These are phyloP conservation scores for Fusarium concolor DNA, from an alignment of 2,329 filamentous ascomycete genomes.

Conservation along the genomic window DNA sequence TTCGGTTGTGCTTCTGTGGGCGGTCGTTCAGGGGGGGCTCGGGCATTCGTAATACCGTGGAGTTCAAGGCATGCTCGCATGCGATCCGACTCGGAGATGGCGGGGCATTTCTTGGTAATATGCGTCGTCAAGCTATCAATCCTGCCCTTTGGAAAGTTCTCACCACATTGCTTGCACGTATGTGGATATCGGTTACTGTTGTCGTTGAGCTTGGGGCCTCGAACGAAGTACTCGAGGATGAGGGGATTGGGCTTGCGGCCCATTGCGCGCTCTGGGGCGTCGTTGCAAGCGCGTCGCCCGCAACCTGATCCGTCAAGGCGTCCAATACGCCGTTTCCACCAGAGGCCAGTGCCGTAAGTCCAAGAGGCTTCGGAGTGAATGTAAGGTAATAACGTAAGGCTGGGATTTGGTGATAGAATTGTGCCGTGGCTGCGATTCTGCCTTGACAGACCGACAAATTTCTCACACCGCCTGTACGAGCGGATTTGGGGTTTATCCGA, in stretches of 20 bases:
- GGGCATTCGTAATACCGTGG: constrained; percentile 72
- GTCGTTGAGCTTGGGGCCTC: constrained; percentile 87
- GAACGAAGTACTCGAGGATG: constrained; percentile 88
- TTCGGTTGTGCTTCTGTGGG: constrained; percentile 45
- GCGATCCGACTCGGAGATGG: constrained; percentile 78
- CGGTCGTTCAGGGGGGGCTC: constrained; percentile 49
- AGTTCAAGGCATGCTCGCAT: constrained; percentile 79
- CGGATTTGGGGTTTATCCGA: constrained; percentile 44
- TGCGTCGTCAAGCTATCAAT: constrained; percentile 85
- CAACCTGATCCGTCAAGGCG: constrained; percentile 41
- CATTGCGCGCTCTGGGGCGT: constrained; percentile 63
- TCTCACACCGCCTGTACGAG: constrained; percentile 53
- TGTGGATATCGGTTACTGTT: constrained; percentile 93
- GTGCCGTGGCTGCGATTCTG: constrained; percentile 51
- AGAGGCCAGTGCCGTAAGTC: constrained; percentile 25
- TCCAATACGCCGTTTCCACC: constrained; percentile 34
- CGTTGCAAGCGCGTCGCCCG: constrained; percentile 45
- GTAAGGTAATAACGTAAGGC: constrained; percentile 26
- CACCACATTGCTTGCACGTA: constrained; percentile 88
- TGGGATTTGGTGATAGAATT: constrained; percentile 45
- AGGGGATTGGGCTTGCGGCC: constrained; percentile 86
- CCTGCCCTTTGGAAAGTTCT: constrained; percentile 90
- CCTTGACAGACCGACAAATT: constrained; percentile 57
- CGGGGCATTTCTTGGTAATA: constrained; percentile 87
- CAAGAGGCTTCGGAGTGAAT: constrained; percentile 20